Conservation (phyloP, 78 protist genomes). For the Bigelowiella natans region DNA sequence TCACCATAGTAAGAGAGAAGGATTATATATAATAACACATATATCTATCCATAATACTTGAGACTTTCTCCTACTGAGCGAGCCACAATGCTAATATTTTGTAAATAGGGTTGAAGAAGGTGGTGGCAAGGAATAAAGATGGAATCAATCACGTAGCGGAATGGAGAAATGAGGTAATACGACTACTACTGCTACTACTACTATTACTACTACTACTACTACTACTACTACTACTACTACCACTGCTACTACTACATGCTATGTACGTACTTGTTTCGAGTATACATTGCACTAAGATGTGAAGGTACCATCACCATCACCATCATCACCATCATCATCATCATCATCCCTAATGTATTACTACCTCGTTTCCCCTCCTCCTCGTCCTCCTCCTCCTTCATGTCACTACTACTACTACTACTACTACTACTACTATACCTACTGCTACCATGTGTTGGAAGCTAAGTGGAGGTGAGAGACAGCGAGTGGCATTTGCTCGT, state of each 20-base stretch:
- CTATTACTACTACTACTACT: neutral
- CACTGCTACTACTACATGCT: neutral
- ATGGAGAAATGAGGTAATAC: too few species aligned
- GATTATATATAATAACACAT: too few species aligned
- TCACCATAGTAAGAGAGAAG: too few species aligned
- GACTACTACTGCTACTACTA: neutral
- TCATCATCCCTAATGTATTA: neutral
- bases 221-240: neutral
- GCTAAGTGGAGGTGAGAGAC: too few species aligned
- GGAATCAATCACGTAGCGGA: too few species aligned
- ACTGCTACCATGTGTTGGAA: neutral
- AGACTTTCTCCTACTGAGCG: too few species aligned
- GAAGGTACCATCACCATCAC: neutral
- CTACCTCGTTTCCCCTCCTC: neutral
- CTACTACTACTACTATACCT: neutral
- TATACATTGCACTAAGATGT: too few species aligned
- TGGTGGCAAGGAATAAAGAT: too few species aligned
- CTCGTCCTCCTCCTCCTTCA: neutral
- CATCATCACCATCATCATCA: neutral
- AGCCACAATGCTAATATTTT: too few species aligned
- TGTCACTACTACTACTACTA: neutral
- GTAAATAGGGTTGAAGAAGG: too few species aligned
- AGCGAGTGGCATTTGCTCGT: too few species aligned
- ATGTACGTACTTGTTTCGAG: neutral
- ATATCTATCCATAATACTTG: too few species aligned